Conservation (phyloP, 345 rosid genomes). For the Cochlearia excelsa region DNA sequence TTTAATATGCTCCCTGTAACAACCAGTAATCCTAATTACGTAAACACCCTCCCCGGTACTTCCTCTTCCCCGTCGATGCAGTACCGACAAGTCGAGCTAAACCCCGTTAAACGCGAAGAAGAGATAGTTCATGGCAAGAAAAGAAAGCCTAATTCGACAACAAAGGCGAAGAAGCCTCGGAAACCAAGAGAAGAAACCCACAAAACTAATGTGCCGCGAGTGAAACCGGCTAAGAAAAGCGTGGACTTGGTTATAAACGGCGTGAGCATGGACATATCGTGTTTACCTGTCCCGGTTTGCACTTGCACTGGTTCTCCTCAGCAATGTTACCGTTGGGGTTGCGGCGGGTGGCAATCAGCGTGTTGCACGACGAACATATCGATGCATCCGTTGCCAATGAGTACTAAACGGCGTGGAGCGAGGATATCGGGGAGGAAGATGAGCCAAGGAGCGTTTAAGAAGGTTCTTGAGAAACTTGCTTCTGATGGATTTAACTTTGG, state of each 20-base stretch:
- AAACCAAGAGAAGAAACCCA: slow-evolving; percentile 56
- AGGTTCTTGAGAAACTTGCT: slow-evolving; percentile 91
- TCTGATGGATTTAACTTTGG: slow-evolving; percentile 84
- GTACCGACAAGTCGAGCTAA: slow-evolving; percentile 46
- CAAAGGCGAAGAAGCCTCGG: slow-evolving; percentile 66
- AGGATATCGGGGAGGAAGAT: slow-evolving; percentile 98
- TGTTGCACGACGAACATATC: slow-evolving; percentile 94
- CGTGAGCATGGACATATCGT: slow-evolving; percentile 77
- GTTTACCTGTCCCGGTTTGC: slow-evolving; percentile 87
- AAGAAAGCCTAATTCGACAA: slow-evolving; percentile 51
- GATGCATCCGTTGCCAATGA: slow-evolving; percentile 91
- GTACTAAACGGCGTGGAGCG: slow-evolving; percentile 92
- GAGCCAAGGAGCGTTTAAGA: slow-evolving; percentile 98
- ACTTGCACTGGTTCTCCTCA: slow-evolving; percentile 93
- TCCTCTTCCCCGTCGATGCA: slow-evolving; percentile 54
- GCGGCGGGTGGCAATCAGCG: slow-evolving; percentile 99
- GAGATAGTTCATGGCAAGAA: slow-evolving; percentile 58
- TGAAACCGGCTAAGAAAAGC: slow-evolving; percentile 81
- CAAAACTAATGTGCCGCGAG: slow-evolving; percentile 38
- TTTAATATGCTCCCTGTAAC: slow-evolving; percentile 56
- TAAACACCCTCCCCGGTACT: slow-evolving; percentile 51
- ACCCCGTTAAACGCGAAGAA: slow-evolving; percentile 41
- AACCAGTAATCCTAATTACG: slow-evolving; percentile 49
- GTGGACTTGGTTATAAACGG: slow-evolving; percentile 82
- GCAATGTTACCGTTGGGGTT: slow-evolving; percentile 98